Conservation (phyloP, 176 grass and related monocot species). For the Hordeum vulgare region MorexV3_pseudomolecules_assembly NC_058523.1:57939231-57939730, state of each 20-base stretch:
- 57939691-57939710: no score
- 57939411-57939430: slow-evolving; percentile 18
- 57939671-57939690: slow-evolving; percentile 19
- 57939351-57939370: slow-evolving; percentile 59
- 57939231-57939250: slow-evolving; percentile 62
- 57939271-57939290: slow-evolving; percentile 68
- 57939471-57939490: slow-evolving; percentile 26
- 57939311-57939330: slow-evolving; percentile 37
- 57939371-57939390: slow-evolving; percentile 48
- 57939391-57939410: slow-evolving; percentile 31
- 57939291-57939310: slow-evolving; percentile 35
- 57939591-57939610: background rate
- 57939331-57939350: slow-evolving; percentile 68
- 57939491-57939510: background rate
- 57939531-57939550: slow-evolving; percentile 16
- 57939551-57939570: background rate
- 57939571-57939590: background rate
- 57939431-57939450: slow-evolving; percentile 23
- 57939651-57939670: background rate
- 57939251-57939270: slow-evolving; percentile 55
- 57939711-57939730: no score
- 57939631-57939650: background rate
- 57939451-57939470: background rate
- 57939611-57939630: background rate
- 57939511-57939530: background rate